Percentiles rank a stretch among this genome's conserved stretches.
Evolutionary conservation across 139 green algal genomes (phyloP).

Genomic region (Edaphochlamys debaryana): DNA sequence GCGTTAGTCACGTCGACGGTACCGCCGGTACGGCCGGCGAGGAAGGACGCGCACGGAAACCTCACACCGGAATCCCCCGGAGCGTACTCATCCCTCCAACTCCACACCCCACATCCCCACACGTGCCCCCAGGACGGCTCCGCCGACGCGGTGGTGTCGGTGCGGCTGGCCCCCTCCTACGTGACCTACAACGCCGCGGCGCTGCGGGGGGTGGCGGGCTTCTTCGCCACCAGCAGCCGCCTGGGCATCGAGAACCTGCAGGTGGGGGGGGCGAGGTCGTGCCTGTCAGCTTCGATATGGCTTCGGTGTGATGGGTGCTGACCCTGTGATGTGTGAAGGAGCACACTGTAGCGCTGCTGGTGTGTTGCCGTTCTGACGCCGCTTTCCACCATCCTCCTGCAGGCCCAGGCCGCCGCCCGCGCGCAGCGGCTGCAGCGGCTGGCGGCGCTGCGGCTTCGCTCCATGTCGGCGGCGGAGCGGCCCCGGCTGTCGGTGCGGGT

Average conservation of each 20-base stretch:
- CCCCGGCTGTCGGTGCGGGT: slow-evolving; percentile 70
- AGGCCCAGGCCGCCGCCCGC: slow-evolving; percentile 62
- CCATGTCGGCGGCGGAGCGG: slow-evolving; percentile 45
- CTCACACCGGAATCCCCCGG: no score
- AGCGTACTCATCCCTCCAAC: no score
- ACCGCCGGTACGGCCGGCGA: no score
- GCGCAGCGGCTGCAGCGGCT: slow-evolving; percentile 59
- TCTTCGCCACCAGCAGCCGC: slow-evolving; percentile 70
- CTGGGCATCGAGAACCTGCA: slow-evolving; percentile 43
- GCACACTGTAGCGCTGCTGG: no score
- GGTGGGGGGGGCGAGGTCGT: slow-evolving; percentile 2
- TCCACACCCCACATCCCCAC: no score
- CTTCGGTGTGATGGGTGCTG: not conserved
- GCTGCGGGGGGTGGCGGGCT: slow-evolving; percentile 69
- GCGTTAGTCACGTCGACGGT: no score
- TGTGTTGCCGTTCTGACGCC: not conserved
- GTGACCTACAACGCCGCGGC: slow-evolving; percentile 79
- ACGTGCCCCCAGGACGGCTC: slow-evolving; percentile 83
- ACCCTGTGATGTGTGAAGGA: no score
- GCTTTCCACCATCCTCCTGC: not conserved
- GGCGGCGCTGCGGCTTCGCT: slow-evolving; percentile 64
- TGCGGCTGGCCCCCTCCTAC: slow-evolving; percentile 79
- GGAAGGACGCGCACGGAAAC: no score
- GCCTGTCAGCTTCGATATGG: not conserved
- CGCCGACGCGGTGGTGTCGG: slow-evolving; percentile 70